These are phyloP conservation scores for Penicillium paradoxum DNA, from an alignment of 495 filamentous ascomycete genomes.

Conservation along the genomic window DNA sequence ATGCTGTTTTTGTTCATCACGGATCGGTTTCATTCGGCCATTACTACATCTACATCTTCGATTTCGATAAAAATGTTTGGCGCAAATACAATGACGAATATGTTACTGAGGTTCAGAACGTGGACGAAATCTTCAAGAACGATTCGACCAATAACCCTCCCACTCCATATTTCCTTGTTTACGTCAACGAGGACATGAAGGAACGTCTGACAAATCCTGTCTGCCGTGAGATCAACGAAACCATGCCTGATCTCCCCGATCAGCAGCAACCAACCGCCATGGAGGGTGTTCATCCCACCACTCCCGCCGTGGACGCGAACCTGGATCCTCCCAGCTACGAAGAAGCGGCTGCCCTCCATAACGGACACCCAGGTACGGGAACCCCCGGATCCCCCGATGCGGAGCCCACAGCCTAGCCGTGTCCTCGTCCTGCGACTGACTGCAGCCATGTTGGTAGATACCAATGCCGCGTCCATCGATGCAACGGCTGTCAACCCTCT, in stretches of 20 bases:
- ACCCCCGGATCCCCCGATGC: conserved; percentile 3
- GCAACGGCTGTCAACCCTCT: conserved; percentile 22
- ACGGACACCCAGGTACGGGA: conserved; percentile 28
- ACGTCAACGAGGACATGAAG: conserved; percentile 62
- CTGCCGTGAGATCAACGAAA: conserved; percentile 40
- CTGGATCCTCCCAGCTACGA: conserved; percentile 33
- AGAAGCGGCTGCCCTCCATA: conserved; percentile 14
- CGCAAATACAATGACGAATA: conserved; percentile 88
- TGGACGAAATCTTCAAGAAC: conserved; percentile 61
- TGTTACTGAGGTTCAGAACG: conserved; percentile 63
- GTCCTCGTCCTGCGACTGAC: conserved; percentile 1
- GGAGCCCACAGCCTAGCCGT: not conserved
- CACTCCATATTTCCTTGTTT: conserved; percentile 87
- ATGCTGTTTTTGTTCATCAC: conserved; percentile 87
- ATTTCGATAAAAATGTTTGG: conserved; percentile 77
- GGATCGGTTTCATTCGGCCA: conserved; percentile 71
- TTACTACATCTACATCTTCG: conserved; percentile 96
- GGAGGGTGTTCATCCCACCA: conserved; percentile 19
- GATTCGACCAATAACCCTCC: conserved; percentile 54
- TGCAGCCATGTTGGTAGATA: conserved; percentile 23
- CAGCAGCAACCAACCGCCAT: conserved; percentile 7
- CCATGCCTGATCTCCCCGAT: conserved; percentile 12
- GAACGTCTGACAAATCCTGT: conserved; percentile 58
- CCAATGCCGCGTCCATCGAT: conserved; percentile 3
- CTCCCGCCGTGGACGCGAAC: conserved; percentile 19